Base-by-base conservation (phyloP, 2,329 filamentous ascomycete genomes). In the Chaetomium sp. region DNA sequence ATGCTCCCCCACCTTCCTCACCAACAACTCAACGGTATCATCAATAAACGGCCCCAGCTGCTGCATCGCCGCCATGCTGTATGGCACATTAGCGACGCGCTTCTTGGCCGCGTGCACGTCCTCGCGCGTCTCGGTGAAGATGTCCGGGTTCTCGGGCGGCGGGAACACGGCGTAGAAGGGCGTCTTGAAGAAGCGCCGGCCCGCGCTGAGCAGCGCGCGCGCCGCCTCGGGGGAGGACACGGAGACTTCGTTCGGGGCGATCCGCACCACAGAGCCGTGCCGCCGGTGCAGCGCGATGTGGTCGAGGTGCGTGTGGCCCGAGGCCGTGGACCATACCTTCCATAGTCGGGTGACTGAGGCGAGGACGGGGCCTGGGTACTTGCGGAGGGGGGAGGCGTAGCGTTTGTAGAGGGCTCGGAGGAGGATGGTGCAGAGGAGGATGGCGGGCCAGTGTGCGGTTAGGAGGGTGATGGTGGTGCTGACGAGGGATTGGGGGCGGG, bases 61-160 rank as follows among this genome's bases (percentile, higher is more conserved):
- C 66, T 81, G 79, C 82, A 84, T 84, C 8, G 80, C 79, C 0
- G 79, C 78, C 82, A 84, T 83, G 72, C 78, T 80, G 72, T 84
- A 85, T 0, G 82, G 80, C 42, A 81, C 79, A 57, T 81, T 82
- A 68, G 79, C 80, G 4, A 82, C 80, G 70, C 81, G 79, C 74
- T 85, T 85, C 78, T 84, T 85, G 65, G 78, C 77, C 0, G 82
- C 82, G 71, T 86, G 83, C n/a, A 82, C 80, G 7, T 80, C 76
- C 73, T 85, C 83, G 60, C 82, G 76, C 19, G 77, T 80, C 72
- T 85, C 83, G 49, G 83, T 85, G 74, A 85, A 85, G 71, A 85
- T 85, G 65, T 85, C 83, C 6, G 83, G 82, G 74, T 85, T 84
- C 73, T 84, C 82, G 0, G 81, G 79, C 3, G 83, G 83, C 33